Evolutionary conservation across 768 basidiomycete species (phyloP).

Genomic region (Agaricus sinodeliciosus): DNA sequence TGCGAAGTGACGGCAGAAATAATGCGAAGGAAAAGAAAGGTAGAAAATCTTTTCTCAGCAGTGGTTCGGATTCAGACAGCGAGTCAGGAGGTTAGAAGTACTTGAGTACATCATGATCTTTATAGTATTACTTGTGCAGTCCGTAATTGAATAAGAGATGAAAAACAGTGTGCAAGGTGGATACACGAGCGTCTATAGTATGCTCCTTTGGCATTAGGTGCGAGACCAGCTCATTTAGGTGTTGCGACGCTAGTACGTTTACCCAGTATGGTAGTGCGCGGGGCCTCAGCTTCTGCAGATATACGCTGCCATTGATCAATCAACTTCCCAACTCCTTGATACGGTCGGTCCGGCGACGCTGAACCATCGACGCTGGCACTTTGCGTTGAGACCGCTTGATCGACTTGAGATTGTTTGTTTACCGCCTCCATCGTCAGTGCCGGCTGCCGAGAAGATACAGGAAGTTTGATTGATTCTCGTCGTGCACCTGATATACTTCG

Average conservation of each 20-base stretch:
- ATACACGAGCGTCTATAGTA: background rate
- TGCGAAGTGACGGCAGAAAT: conserved; percentile 33
- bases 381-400: conserved; percentile 10
- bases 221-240: conserved; percentile 33
- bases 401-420: conserved; percentile 18
- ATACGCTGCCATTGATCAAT: conserved; percentile 89
- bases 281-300: conserved; percentile 49
- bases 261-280: conserved; percentile 21
- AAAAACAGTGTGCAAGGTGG: conserved; percentile 3
- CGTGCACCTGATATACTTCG: conserved; percentile 9
- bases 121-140: background rate
- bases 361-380: conserved; percentile 30
- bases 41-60: background rate
- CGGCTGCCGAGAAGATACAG: conserved; percentile 8
- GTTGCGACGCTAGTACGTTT: conserved; percentile 30
- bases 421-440: conserved; percentile 9
- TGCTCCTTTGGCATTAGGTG: conserved; percentile 17
- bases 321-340: conserved; percentile 76
- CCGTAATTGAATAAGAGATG: conserved; percentile 13
- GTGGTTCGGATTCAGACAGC: background rate
- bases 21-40: background rate
- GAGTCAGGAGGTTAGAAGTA: background rate
- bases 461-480: conserved; percentile 12
- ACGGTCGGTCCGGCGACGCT: conserved; percentile 71
- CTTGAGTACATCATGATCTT: background rate